Percentiles rank a stretch among this genome's conserved stretches.
Evolutionary conservation across 2,329 filamentous ascomycete species (phyloP).

Genomic region (Trichophyton equinum): DNA sequence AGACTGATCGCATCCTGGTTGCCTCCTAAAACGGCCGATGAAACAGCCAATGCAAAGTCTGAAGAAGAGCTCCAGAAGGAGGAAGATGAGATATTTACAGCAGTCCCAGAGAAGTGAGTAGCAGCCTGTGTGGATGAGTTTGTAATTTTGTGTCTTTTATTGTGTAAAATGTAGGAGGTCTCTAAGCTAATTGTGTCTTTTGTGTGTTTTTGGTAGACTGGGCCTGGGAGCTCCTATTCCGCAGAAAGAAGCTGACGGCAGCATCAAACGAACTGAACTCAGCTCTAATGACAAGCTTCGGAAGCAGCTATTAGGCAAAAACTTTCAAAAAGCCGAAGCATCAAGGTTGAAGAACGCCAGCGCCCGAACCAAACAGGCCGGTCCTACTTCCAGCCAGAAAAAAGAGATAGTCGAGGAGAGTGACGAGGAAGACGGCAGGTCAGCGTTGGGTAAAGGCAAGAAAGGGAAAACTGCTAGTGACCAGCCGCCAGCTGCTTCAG

Average conservation of each 20-base stretch:
- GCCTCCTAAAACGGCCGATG: conserved; percentile 33
- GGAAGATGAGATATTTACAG: conserved; percentile 43
- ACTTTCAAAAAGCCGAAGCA: conserved; percentile 22
- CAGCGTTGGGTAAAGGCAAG: conserved; percentile 25
- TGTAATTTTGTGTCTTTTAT: not conserved
- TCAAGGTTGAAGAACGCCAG: not conserved
- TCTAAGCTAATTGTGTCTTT: conserved; percentile 1
- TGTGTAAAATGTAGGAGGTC: not conserved
- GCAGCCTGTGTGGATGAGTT: not conserved
- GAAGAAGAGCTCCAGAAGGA: conserved; percentile 37
- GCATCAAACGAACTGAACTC: conserved; percentile 29
- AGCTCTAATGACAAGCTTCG: conserved; percentile 34
- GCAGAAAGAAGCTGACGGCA: conserved; percentile 28
- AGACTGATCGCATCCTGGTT: conserved; percentile 46
- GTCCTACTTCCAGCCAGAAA: not conserved
- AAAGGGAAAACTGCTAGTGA: conserved; percentile 12
- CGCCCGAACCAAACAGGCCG: not conserved
- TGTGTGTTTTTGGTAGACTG: conserved; percentile 24
- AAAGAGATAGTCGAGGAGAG: conserved; percentile 30
- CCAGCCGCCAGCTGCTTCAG: conserved; percentile 8
- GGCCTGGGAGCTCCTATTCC: conserved; percentile 38
- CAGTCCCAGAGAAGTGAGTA: conserved; percentile 42
- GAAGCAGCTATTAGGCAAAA: conserved; percentile 34
- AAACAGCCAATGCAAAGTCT: conserved; percentile 28
- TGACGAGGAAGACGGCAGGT: conserved; percentile 33